Evolutionary conservation across 2,329 filamentous ascomycete species (phyloP).

Genomic region (Scedosporium apiospermum): DNA sequence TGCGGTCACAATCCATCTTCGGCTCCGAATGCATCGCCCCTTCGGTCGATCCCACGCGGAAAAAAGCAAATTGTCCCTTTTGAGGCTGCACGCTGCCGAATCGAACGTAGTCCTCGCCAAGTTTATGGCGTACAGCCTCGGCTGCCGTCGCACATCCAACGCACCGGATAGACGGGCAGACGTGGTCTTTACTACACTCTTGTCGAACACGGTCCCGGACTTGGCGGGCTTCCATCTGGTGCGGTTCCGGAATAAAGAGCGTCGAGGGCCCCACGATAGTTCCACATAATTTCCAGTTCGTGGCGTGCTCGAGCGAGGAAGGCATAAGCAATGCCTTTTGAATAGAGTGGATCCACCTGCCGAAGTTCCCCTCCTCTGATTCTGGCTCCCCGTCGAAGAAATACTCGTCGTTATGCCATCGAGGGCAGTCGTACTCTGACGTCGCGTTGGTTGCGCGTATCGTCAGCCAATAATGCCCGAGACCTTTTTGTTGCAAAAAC

Average conservation of each 20-base stretch:
- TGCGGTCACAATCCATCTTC: slow-evolving; percentile 19
- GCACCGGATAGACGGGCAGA: slow-evolving; percentile 32
- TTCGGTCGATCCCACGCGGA: slow-evolving; percentile 27
- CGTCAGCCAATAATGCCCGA: slow-evolving; percentile 36
- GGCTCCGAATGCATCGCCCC: slow-evolving; percentile 35
- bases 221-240: slow-evolving; percentile 21
- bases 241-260: slow-evolving; percentile 27
- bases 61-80: slow-evolving; percentile 27
- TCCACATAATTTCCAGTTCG: slow-evolving; percentile 39
- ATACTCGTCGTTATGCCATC: slow-evolving; percentile 41
- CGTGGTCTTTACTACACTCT: slow-evolving; percentile 21
- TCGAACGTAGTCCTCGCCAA: slow-evolving; percentile 14
- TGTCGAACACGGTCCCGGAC: slow-evolving; percentile 20
- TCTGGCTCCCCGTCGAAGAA: slow-evolving; percentile 25
- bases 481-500: slow-evolving; percentile 23
- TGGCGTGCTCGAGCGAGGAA: slow-evolving; percentile 8
- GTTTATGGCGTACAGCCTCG: slow-evolving; percentile 25
- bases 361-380: slow-evolving; percentile 6
- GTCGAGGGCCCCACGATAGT: slow-evolving; percentile 36
- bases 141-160: slow-evolving; percentile 31
- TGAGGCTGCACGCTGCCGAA: slow-evolving; percentile 16
- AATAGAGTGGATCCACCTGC: background rate
- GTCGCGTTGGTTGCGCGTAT: slow-evolving; percentile 34
- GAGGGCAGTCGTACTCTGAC: slow-evolving; percentile 29
- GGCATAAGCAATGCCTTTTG: background rate